Conservation (phyloP, 257 asterid genomes). For the Avicennia marina region DNA sequence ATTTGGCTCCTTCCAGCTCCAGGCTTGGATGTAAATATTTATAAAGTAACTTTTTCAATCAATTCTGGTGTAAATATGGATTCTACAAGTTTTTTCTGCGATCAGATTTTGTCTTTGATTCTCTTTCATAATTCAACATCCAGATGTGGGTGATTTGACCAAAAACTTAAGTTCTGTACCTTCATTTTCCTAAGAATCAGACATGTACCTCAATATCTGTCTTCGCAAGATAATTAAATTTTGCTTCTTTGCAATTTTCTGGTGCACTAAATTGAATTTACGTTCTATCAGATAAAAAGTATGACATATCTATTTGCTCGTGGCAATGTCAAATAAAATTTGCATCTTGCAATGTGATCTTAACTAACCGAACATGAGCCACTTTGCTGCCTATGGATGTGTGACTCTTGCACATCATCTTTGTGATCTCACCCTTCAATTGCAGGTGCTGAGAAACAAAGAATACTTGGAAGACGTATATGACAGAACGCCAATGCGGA, state of each 20-base stretch:
- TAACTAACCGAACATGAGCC: background rate
- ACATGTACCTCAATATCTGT: background rate
- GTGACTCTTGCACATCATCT: background rate
- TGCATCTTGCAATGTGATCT: background rate
- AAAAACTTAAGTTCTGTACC: background rate
- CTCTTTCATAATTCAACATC: background rate
- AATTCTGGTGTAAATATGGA: background rate
- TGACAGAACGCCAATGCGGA: constrained; percentile 55
- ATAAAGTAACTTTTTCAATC: background rate
- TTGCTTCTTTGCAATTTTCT: background rate
- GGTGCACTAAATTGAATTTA: background rate
- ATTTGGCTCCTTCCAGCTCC: background rate
- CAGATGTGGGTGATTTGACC: background rate
- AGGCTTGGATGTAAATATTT: background rate
- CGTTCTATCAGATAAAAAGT: background rate
- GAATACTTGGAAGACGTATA: constrained; percentile 51
- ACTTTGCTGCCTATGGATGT: background rate
- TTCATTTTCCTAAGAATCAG: background rate
- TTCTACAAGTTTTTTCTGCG: background rate
- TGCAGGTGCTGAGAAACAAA: constrained; percentile 41
- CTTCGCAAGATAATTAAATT: background rate
- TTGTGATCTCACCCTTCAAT: constrained; percentile 5
- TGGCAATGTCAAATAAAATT: background rate
- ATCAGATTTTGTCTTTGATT: background rate
- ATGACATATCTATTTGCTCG: background rate